Percentiles rank a stretch among this genome's conserved stretches.
These are phyloP conservation scores for Gnomoniopsis sp. DNA, from an alignment of 2,329 filamentous ascomycete species.

Conservation along the genomic window DNA sequence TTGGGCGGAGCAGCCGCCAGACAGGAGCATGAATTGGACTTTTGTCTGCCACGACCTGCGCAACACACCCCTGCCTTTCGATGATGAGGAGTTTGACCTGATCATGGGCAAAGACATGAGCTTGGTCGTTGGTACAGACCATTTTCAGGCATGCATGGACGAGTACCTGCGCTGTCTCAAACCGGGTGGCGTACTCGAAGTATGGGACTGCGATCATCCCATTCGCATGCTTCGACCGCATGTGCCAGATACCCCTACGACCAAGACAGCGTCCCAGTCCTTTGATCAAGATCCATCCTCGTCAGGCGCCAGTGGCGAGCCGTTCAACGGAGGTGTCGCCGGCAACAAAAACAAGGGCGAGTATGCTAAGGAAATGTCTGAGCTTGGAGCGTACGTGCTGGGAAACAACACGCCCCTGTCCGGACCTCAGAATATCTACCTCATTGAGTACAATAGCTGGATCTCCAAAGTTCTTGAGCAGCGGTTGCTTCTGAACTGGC, in stretches of 20 bases:
- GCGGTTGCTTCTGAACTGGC: constrained; percentile 67
- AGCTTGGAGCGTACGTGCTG: constrained; percentile 77
- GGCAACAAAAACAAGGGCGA: constrained; percentile 31
- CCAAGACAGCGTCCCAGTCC: constrained; percentile 8
- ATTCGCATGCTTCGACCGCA: constrained; percentile 82
- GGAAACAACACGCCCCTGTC: constrained; percentile 80
- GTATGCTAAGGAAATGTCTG: constrained; percentile 62
- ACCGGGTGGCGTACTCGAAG: constrained; percentile 75
- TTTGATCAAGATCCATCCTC: constrained; percentile 6
- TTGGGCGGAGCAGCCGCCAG: constrained; percentile 30
- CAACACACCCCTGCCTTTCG: constrained; percentile 71
- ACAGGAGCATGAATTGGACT: constrained; percentile 78
- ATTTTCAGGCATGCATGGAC: constrained; percentile 56
- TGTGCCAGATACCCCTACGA: constrained; percentile 52
- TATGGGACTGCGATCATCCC: constrained; percentile 86
- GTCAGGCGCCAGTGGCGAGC: constrained; percentile 27
- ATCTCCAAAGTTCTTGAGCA: constrained; percentile 70
- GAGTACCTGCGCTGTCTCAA: constrained; percentile 75
- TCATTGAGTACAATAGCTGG: constrained; percentile 83
- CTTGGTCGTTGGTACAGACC: constrained; percentile 58
- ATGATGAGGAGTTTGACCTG: constrained; percentile 77
- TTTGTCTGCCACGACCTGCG: constrained; percentile 88
- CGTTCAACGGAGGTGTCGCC: not conserved
- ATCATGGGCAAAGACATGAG: constrained; percentile 85
- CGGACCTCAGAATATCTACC: constrained; percentile 73